Conservation (phyloP, 495 filamentous ascomycete genomes). For the Annulohypoxylon moriforme region DNA sequence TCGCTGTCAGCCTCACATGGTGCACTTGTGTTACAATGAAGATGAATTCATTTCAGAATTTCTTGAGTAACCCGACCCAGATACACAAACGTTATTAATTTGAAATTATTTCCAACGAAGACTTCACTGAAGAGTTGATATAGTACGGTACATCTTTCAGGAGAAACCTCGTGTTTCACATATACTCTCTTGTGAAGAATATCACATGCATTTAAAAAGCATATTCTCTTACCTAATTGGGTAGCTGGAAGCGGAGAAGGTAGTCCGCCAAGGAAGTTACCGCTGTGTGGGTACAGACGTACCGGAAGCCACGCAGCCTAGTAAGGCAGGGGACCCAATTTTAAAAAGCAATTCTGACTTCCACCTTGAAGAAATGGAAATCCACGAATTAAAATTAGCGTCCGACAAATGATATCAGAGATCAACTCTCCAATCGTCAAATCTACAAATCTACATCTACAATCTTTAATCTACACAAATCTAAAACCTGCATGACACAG, state of each 20-base stretch:
- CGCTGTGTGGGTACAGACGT: background rate
- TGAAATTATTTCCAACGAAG: background rate
- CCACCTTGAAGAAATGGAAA: background rate
- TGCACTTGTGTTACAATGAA: background rate
- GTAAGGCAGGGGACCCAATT: background rate
- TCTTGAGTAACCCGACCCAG: background rate
- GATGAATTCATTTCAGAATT: background rate
- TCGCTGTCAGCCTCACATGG: background rate
- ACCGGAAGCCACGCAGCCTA: background rate
- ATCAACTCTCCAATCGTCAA: slow-evolving; percentile 1
- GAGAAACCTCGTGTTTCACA: slow-evolving; percentile 10
- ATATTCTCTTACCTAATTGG: background rate
- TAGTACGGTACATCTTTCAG: background rate
- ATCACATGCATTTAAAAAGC: slow-evolving; percentile 3
- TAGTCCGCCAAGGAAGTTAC: slow-evolving; percentile 6
- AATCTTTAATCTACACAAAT: slow-evolving; percentile 1
- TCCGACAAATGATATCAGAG: slow-evolving; percentile 7
- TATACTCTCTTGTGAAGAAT: background rate
- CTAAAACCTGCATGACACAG: slow-evolving; percentile 1
- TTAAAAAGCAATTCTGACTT: slow-evolving; percentile 1
- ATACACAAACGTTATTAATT: background rate
- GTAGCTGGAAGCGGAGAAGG: slow-evolving; percentile 19
- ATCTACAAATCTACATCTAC: slow-evolving; percentile 1
- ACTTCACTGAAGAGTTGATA: background rate
- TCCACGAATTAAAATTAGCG: background rate